Evolutionary conservation across 495 filamentous ascomycete genomes (phyloP), one percentile per base, ranked within the genome.

Genomic region (Xylaria bambusicola): DNA sequence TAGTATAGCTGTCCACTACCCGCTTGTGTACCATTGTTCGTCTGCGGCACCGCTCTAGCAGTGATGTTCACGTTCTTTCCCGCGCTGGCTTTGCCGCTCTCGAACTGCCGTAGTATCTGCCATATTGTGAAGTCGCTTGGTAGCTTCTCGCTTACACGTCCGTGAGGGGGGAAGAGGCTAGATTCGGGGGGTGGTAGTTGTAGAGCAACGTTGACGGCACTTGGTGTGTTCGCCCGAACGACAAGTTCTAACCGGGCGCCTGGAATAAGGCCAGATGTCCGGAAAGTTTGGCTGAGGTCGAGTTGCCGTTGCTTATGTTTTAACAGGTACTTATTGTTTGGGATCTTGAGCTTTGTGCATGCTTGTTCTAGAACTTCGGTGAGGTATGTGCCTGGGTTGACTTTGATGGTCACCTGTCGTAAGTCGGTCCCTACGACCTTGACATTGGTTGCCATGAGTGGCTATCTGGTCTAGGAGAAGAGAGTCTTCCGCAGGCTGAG

Each of bases 161-260:
- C 78, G 57, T 80, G 85, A 9, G 77, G 77, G 10, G 75, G 75
- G 42, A 66, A 69, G 48, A 77, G 76, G 13, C 73, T 77, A 5
- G 82, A 82, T 67, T 90, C 89, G 4, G 81, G 80, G 23, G 85
- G 79, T 24, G 88, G 88, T 12, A 96, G 77, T 67, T 96, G 90
- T 18, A 98, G 79, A 5, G 90, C 92, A 21, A 98, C 87, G 21
- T 87, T 89, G 52, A 98, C 86, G 29, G 89, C 86, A 10, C 91
- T 86, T 2, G 93, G 88, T 0, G 91, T 92, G 47, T 85, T 87
- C 27, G 91, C 93, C 52, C 85, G 81, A 60, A 88, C 84, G n/a
- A 96, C 87, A 46, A 98, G 88, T 64, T 98, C 92, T 20, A 98
- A 82, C 64, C 95, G 96, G 24, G 94, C 93, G 27, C 94, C 94